Evolutionary conservation across 495 filamentous ascomycete genomes (phyloP).

Genomic region (Staphylotrichum tortipilum): DNA sequence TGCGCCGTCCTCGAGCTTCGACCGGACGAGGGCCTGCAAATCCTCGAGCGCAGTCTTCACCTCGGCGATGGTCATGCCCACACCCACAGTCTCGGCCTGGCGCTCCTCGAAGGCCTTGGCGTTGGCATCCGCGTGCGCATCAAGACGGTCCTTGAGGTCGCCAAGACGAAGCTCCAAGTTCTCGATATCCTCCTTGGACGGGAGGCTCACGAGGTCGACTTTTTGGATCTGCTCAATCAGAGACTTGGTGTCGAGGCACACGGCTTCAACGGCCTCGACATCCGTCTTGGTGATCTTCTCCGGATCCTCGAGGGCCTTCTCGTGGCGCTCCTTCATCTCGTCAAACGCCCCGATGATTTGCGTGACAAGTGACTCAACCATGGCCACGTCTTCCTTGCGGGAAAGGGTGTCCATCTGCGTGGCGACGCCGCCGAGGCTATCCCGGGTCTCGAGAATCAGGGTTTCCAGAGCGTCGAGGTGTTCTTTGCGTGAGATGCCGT

Average conservation of each 20-base stretch:
- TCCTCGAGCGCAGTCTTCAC: conserved; percentile 45
- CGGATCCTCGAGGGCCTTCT: conserved; percentile 52
- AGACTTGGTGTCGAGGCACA: conserved; percentile 72
- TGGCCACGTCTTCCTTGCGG: conserved; percentile 65
- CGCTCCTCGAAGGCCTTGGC: conserved; percentile 73
- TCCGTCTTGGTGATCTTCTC: conserved; percentile 70
- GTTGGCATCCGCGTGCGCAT: conserved; percentile 61
- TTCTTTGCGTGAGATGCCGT: conserved; percentile 57
- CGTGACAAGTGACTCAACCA: conserved; percentile 66
- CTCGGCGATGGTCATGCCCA: conserved; percentile 43
- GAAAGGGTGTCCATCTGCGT: conserved; percentile 53
- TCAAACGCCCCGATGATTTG: conserved; percentile 66
- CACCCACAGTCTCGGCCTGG: conserved; percentile 41
- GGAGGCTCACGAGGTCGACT: conserved; percentile 55
- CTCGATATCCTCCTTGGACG: conserved; percentile 52
- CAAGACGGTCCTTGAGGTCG: conserved; percentile 61
- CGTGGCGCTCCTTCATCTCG: conserved; percentile 60
- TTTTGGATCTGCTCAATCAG: conserved; percentile 62
- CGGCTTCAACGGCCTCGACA: conserved; percentile 64
- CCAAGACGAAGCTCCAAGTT: conserved; percentile 49
- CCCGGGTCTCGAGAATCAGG: conserved; percentile 59
- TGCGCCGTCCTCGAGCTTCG: conserved; percentile 44
- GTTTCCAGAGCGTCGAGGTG: conserved; percentile 64
- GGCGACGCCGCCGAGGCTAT: conserved; percentile 51
- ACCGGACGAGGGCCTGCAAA: conserved; percentile 38